phyloP scores from a whole-genome alignment of 805 yeast species.

The Pichia insulana region DNA sequence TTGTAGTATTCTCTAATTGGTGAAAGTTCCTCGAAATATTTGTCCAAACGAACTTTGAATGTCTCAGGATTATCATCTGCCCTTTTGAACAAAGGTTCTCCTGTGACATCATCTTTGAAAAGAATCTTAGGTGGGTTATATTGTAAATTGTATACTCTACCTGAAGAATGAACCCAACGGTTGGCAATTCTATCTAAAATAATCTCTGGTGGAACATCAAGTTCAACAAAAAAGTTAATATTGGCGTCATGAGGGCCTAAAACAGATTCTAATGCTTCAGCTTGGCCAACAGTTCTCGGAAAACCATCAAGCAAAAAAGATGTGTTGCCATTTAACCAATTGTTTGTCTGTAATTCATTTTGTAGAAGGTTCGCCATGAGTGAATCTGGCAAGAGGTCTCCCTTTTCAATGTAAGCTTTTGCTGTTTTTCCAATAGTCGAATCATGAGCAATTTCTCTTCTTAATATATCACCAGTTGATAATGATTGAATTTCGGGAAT shows the following conservation, averaged over 20 bases:
- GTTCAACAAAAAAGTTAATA: constrained; percentile 73
- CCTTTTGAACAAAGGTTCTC: constrained; percentile 74
- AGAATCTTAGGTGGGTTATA: constrained; percentile 84
- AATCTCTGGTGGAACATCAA: constrained; percentile 79
- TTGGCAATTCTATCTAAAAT: constrained; percentile 76
- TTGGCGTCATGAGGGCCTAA: constrained; percentile 32
- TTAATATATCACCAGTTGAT: constrained; percentile 78
- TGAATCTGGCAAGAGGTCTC: constrained; percentile 66
- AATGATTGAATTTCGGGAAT: constrained; percentile 49
- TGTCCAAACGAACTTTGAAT: constrained; percentile 56
- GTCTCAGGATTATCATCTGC: constrained; percentile 75
- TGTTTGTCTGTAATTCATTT: constrained; percentile 33
- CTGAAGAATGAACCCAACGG: constrained; percentile 84
- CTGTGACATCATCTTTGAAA: constrained; percentile 81
- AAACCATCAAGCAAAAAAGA: constrained; percentile 87
- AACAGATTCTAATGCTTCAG: constrained; percentile 42
- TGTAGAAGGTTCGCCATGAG: constrained; percentile 54
- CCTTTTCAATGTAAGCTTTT: constrained; percentile 45
- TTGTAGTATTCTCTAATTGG: constrained; percentile 62
- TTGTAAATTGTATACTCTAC: constrained; percentile 76
- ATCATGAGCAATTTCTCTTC: constrained; percentile 51
- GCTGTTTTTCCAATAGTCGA: constrained; percentile 53
- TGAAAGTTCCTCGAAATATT: constrained; percentile 47
- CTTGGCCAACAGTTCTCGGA: constrained; percentile 76
- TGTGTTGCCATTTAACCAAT: constrained; percentile 36